phyloP scores from a whole-genome alignment of 1,284 basidiomycete genomes.

The Microstroma glucosiphilum region DNA sequence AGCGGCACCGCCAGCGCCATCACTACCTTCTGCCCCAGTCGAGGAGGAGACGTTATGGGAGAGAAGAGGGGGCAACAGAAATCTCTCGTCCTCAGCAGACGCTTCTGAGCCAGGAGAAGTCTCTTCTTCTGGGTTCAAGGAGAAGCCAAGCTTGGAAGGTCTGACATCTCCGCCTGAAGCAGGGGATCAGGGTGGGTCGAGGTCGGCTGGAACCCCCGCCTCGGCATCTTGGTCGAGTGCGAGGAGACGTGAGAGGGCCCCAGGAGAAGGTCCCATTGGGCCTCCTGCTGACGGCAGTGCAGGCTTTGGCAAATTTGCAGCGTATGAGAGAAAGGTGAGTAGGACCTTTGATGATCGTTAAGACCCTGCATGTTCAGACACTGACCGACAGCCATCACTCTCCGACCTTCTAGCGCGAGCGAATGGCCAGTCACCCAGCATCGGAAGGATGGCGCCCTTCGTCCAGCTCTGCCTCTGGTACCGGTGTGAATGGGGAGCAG shows the following conservation, averaged over 20 bases:
- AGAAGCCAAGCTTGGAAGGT: slow-evolving; percentile 1
- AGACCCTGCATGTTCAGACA: not conserved
- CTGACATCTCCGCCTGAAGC: not conserved
- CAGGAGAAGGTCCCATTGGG: slow-evolving; percentile 42
- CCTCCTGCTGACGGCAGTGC: slow-evolving; percentile 39
- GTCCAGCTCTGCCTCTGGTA: not conserved
- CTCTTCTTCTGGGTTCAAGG: slow-evolving; percentile 3
- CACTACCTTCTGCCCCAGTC: slow-evolving; percentile 18
- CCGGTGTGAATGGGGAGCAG: not conserved
- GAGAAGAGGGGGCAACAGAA: not conserved
- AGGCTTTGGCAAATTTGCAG: slow-evolving; percentile 36
- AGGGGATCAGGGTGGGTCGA: not conserved
- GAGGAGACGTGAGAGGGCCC: slow-evolving; percentile 25
- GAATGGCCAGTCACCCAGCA: not conserved
- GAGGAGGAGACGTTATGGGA: slow-evolving; percentile 12
- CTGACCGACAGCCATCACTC: slow-evolving; percentile 8
- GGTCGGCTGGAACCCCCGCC: not conserved
- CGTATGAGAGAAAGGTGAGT: slow-evolving; percentile 23
- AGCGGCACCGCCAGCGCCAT: slow-evolving; percentile 9
- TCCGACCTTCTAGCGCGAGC: slow-evolving; percentile 10
- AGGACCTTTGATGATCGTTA: too few species aligned
- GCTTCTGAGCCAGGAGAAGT: not conserved
- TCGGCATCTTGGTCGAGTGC: not conserved
- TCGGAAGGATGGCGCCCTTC: not conserved
- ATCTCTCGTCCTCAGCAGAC: slow-evolving; percentile 6